Evolutionary conservation across 139 green algal genomes (phyloP).

Genomic region (Volvox reticuliferus): DNA sequence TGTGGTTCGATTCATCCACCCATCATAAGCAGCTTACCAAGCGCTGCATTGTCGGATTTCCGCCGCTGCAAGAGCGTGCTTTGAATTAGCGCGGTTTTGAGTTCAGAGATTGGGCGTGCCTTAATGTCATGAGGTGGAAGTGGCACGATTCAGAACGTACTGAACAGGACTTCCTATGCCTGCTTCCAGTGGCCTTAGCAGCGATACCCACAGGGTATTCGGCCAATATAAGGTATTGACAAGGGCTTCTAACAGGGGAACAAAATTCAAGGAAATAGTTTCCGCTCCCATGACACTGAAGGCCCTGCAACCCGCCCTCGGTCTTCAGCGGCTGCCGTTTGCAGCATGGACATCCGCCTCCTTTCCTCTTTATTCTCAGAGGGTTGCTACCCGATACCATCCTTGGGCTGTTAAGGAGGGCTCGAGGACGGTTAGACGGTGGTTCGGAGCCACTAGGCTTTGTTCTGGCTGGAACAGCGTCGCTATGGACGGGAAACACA

Average conservation of each 20-base stretch:
- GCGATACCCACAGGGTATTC: neutral
- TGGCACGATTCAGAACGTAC: neutral
- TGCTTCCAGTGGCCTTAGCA: neutral
- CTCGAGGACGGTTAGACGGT: neutral
- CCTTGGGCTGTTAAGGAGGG: neutral
- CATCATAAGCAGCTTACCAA: neutral
- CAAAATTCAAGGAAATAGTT: neutral
- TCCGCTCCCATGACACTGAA: neutral
- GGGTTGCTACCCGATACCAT: neutral
- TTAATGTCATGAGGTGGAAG: neutral
- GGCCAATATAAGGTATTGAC: neutral
- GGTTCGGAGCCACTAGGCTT: neutral
- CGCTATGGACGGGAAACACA: neutral
- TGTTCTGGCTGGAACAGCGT: neutral
- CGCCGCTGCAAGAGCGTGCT: conserved; percentile 19
- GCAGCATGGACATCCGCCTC: neutral
- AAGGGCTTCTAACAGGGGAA: neutral
- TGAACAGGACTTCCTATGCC: neutral
- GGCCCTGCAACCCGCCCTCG: too few species aligned
- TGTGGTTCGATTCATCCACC: conserved; percentile 64
- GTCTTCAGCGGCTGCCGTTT: neutral
- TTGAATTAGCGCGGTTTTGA: neutral
- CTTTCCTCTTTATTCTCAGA: neutral
- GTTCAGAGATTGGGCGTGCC: neutral
- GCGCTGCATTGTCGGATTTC: neutral